phyloP scores from a whole-genome alignment of 2,329 filamentous ascomycete genomes.

The Fusarium goolgardi region DNA sequence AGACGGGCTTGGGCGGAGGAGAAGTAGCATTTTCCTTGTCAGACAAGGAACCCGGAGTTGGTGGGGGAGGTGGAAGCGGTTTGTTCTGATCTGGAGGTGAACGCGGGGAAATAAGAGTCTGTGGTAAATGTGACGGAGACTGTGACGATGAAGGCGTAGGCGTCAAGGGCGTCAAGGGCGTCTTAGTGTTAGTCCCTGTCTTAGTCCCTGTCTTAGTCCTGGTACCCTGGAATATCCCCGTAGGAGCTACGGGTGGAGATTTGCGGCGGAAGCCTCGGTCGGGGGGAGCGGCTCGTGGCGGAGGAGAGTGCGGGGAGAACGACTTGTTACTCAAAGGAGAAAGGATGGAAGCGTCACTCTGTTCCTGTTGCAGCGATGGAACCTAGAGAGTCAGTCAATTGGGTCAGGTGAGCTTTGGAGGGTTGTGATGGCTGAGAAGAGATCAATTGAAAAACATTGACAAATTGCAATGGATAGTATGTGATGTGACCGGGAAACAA shows the following conservation, averaged over 20 bases:
- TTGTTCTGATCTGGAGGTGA: slow-evolving; percentile 64
- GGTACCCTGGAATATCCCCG: slow-evolving; percentile 28
- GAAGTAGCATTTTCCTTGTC: slow-evolving; percentile 40
- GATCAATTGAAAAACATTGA: neutral
- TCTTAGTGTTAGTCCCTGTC: slow-evolving; percentile 19
- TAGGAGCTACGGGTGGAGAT: slow-evolving; percentile 39
- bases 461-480: neutral
- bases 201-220: slow-evolving; percentile 23
- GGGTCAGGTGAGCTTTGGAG: slow-evolving; percentile 1
- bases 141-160: slow-evolving; percentile 38
- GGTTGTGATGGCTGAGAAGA: neutral
- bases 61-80: slow-evolving; percentile 66
- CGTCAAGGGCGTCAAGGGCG: slow-evolving; percentile 6
- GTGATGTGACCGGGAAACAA: neutral
- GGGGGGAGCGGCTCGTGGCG: slow-evolving; percentile 43
- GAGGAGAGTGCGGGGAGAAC: slow-evolving; percentile 46
- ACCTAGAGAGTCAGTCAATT: slow-evolving; percentile 11
- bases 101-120: slow-evolving; percentile 50
- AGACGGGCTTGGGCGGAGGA: slow-evolving; percentile 55
- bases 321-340: slow-evolving; percentile 8
- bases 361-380: slow-evolving; percentile 22
- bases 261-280: slow-evolving; percentile 44
- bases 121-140: slow-evolving; percentile 44
- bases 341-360: slow-evolving; percentile 8
- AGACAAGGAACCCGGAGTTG: slow-evolving; percentile 54